Percentiles rank a stretch among this genome's conserved stretches.
Conservation (phyloP, 2,329 filamentous ascomycete species). For the Alternaria sp. region DNA sequence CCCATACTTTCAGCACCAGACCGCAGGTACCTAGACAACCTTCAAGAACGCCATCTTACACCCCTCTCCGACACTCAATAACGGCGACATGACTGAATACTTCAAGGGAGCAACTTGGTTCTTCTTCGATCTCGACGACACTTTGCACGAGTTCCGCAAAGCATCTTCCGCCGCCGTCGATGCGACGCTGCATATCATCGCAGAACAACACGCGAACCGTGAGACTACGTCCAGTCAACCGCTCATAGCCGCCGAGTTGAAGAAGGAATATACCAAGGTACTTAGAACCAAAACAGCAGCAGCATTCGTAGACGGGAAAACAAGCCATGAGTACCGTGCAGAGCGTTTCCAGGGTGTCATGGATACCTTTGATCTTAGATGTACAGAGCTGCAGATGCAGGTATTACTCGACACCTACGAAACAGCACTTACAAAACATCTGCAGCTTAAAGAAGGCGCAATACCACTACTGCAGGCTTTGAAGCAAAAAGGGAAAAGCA, state of each 20-base stretch:
- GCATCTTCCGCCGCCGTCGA: constrained; percentile 52
- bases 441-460: neutral
- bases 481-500: constrained; percentile 45
- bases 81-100: neutral
- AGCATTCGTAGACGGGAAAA: constrained; percentile 58
- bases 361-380: neutral
- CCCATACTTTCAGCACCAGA: neutral
- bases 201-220: constrained; percentile 3
- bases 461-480: neutral
- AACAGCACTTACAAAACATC: neutral
- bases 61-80: neutral
- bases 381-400: neutral
- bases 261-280: constrained; percentile 45
- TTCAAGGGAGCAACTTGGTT: constrained; percentile 46
- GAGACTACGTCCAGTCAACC: neutral
- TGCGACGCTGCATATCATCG: constrained; percentile 45
- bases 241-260: constrained; percentile 19
- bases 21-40: neutral
- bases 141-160: constrained; percentile 58
- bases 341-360: constrained; percentile 47
- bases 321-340: constrained; percentile 55
- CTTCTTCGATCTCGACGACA: constrained; percentile 61
- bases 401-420: neutral
- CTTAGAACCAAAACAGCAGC: constrained; percentile 48
- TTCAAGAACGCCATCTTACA: neutral